Conservation (phyloP, 768 basidiomycete species). For the Tulasnella sp. region DNA sequence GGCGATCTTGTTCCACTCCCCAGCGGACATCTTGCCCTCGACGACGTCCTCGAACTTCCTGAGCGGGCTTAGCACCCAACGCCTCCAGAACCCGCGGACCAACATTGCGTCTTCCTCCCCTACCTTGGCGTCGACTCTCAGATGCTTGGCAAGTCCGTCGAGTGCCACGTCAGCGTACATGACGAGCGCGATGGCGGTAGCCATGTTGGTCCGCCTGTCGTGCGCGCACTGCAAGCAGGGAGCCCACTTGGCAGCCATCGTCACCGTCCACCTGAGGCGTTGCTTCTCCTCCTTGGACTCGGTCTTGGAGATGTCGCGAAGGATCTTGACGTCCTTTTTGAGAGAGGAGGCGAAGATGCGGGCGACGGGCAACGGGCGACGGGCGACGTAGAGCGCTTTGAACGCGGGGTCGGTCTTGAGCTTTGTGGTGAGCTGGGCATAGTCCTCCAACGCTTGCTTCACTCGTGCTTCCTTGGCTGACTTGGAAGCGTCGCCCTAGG, state of each 20-base stretch:
- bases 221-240: slow-evolving; percentile 48
- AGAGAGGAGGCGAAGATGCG: slow-evolving; percentile 52
- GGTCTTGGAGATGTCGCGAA: slow-evolving; percentile 29
- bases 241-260: slow-evolving; percentile 58
- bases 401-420: slow-evolving; percentile 33
- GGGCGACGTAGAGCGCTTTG: slow-evolving; percentile 50
- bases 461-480: neutral
- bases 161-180: slow-evolving; percentile 31
- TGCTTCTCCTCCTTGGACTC: slow-evolving; percentile 13
- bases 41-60: slow-evolving; percentile 36
- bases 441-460: slow-evolving; percentile 5
- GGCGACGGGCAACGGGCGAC: too few relatives aligned
- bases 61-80: slow-evolving; percentile 47
- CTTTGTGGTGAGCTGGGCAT: slow-evolving; percentile 13
- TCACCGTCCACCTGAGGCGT: neutral
- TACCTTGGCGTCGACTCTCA: slow-evolving; percentile 15
- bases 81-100: slow-evolving; percentile 47
- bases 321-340: slow-evolving; percentile 34
- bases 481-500: neutral
- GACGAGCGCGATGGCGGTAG: slow-evolving; percentile 48
- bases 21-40: slow-evolving; percentile 51
- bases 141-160: slow-evolving; percentile 3
- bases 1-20: slow-evolving; percentile 32
- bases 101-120: slow-evolving; percentile 26
- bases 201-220: slow-evolving; percentile 51